Conservation (phyloP, 2,329 filamentous ascomycete species). For the Blastomyces silverae region DNA sequence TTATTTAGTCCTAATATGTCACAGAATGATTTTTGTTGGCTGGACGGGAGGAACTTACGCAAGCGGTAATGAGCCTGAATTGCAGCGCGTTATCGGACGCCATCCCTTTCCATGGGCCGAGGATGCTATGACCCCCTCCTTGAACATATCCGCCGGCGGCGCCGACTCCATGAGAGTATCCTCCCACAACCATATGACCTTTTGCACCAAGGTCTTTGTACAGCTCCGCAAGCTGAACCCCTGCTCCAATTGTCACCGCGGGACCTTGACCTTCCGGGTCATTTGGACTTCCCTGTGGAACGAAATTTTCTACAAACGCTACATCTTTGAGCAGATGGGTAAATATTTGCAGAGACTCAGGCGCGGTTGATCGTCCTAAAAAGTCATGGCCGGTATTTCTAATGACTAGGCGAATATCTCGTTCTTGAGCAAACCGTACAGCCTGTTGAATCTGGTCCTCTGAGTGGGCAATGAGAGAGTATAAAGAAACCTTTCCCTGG, state of each 20-base stretch:
- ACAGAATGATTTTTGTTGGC: constrained; percentile 32
- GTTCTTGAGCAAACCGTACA: constrained; percentile 24
- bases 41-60: constrained; percentile 36
- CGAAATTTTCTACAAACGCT: constrained; percentile 37
- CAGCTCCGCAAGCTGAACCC: constrained; percentile 47
- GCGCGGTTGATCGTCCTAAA: constrained; percentile 54
- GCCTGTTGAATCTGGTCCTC: constrained; percentile 25
- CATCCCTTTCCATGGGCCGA: constrained; percentile 51
- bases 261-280: constrained; percentile 35
- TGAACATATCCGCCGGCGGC: constrained; percentile 55
- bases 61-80: constrained; percentile 50
- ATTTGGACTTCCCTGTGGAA: constrained; percentile 35
- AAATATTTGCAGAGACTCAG: constrained; percentile 40
- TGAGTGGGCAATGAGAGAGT: constrained; percentile 33
- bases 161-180: constrained; percentile 51
- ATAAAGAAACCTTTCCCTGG: constrained; percentile 19
- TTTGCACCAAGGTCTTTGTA: constrained; percentile 43
- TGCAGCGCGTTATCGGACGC: constrained; percentile 54
- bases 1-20: neutral
- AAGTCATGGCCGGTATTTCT: constrained; percentile 52
- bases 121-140: constrained; percentile 53
- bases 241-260: constrained; percentile 50
- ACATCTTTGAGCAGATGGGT: constrained; percentile 31
- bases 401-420: constrained; percentile 40
- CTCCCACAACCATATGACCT: constrained; percentile 50